Base-by-base conservation (phyloP, 345 rosid genomes). In the Brassica cretica region DNA sequence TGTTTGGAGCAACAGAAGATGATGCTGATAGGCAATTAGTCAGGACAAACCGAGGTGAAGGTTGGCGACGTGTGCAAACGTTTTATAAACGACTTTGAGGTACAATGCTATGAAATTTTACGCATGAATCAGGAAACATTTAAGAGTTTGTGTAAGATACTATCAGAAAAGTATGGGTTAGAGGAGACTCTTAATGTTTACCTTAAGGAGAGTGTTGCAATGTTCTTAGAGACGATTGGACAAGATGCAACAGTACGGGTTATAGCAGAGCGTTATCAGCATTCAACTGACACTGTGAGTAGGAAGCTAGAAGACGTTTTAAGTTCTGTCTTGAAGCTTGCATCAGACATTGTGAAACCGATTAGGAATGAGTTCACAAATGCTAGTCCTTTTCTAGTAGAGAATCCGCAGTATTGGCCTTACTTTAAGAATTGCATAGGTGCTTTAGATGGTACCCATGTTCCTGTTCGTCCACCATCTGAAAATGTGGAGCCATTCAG, bases 191-290 rank as follows among this genome's bases (percentile, higher is more conserved):
- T 11, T 12, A 11, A 44, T 12, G 1, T 44, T 44, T 14, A 44
- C n/a, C 15, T 44, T 44, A 15, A 12, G n/a, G 53, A 49, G 53
- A 74, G 64, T 64, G 64, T 53, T 2, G 46, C 61, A 0, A 74
- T 74, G 71, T 74, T 65, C 2, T 0, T 65, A 3, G 25, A 74
- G 16, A 65, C 65, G 25, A 71, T 19, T 18, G 64, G 44, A 30
- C 64, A 74, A 19, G 55, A 65, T 18, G 0, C 18, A 21, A 64
- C 65, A 2, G 2, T 55, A 3, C 1, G 5, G 12, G 44, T 27
- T 8, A 1, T 63, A 16, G 29, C 30, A 1, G 30, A 65, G 29
- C 6, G 16, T 21, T 41, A 66, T 44, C 33, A 66, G 25, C 71
- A 44, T 6, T 66, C 71, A 5, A 0, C 5, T 19, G 56, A 66